phyloP scores from a whole-genome alignment of 2,329 filamentous ascomycete genomes.

The Paraphoma chrysanthemicola region DNA sequence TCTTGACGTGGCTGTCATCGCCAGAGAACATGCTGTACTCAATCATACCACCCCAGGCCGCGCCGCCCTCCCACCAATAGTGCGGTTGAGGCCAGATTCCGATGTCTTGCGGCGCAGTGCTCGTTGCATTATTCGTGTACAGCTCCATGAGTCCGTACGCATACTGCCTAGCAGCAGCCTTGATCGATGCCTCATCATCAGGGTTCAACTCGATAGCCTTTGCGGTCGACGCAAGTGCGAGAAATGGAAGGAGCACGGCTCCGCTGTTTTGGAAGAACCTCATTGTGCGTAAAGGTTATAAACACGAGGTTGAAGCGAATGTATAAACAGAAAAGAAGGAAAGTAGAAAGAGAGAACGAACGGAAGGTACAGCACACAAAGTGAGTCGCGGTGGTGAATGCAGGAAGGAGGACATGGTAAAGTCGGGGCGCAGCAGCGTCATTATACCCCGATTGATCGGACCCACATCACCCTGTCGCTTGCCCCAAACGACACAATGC shows the following conservation, averaged over 20 bases:
- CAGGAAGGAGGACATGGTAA: slow-evolving; percentile 20
- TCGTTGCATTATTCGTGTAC: slow-evolving; percentile 41
- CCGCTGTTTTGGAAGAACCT: slow-evolving; percentile 37
- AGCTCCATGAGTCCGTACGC: slow-evolving; percentile 44
- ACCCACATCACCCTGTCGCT: not conserved
- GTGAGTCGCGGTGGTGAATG: slow-evolving; percentile 10
- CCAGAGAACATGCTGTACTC: slow-evolving; percentile 57
- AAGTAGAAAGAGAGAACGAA: slow-evolving; percentile 33
- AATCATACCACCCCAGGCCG: slow-evolving; percentile 45
- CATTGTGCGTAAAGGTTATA: slow-evolving; percentile 33
- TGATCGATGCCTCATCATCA: slow-evolving; percentile 43
- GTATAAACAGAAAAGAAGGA: slow-evolving; percentile 14
- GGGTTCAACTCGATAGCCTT: slow-evolving; percentile 39
- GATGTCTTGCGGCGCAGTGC: slow-evolving; percentile 30
- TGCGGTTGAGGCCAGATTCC: slow-evolving; percentile 53
- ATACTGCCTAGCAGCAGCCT: slow-evolving; percentile 35
- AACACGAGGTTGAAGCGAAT: slow-evolving; percentile 15
- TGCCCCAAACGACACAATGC: slow-evolving; percentile 1
- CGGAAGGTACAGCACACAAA: slow-evolving; percentile 1
- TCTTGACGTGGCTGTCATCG: slow-evolving; percentile 52
- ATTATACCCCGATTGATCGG: slow-evolving; percentile 1
- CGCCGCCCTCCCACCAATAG: slow-evolving; percentile 58
- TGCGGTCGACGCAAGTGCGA: slow-evolving; percentile 29
- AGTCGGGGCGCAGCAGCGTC: slow-evolving; percentile 11
- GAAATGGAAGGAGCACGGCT: slow-evolving; percentile 45